phyloP scores from a whole-genome alignment of 192 early-diverging fungal genomes.

The Helicostylum pulchrum region DNA sequence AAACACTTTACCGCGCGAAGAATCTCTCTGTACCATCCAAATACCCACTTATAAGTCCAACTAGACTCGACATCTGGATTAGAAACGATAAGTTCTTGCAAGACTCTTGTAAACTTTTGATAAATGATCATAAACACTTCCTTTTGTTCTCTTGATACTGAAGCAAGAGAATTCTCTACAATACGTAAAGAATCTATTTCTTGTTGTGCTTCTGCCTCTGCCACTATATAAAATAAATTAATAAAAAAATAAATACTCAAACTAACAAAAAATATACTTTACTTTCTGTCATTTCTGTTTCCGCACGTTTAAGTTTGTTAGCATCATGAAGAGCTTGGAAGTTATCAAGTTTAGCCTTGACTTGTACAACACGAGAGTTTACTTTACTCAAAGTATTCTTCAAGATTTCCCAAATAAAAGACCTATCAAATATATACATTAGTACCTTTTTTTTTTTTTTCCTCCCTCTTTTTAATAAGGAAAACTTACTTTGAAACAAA shows the following conservation, averaged over 20 bases:
- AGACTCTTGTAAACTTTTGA: conserved; percentile 58
- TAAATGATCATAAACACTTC: conserved; percentile 75
- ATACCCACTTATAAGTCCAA: conserved; percentile 58
- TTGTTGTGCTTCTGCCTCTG: conserved; percentile 39
- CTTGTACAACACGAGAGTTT: conserved; percentile 72
- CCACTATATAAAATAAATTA: conserved; percentile 3
- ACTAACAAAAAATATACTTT: not conserved
- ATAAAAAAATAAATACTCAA: not conserved
- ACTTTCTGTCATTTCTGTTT: conserved; percentile 20
- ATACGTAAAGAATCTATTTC: conserved; percentile 43
- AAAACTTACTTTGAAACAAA: conserved; percentile 37
- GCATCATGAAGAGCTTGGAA: conserved; percentile 29
- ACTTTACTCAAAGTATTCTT: conserved; percentile 84
- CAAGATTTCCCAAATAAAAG: conserved; percentile 84
- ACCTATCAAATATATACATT: conserved; percentile 31
- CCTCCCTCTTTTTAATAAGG: not conserved
- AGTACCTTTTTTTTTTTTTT: not conserved
- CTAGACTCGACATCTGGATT: conserved; percentile 26
- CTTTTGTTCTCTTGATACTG: conserved; percentile 74
- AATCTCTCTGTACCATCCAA: conserved; percentile 60
- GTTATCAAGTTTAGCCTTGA: conserved; percentile 52
- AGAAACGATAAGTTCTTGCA: conserved; percentile 40
- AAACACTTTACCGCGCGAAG: conserved; percentile 59
- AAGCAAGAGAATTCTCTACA: conserved; percentile 63
- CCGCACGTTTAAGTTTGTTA: conserved; percentile 32